phyloP scores from a whole-genome alignment of 352 stramenopile genomes.

The Phytophthora citricola region DNA sequence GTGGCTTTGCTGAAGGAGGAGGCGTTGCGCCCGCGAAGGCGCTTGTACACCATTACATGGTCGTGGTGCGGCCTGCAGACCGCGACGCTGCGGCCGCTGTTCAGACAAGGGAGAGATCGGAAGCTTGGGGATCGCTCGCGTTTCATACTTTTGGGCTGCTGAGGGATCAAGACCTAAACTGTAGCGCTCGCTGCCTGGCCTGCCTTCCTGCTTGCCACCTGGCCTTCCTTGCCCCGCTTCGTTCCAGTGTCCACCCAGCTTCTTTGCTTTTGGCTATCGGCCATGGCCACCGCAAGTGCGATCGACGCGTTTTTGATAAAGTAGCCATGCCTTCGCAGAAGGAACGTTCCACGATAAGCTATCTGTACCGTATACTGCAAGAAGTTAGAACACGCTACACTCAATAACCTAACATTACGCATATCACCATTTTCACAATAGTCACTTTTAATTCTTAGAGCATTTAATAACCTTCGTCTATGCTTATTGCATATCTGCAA shows the following conservation, averaged over 20 bases:
- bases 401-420: not conserved
- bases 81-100: slow-evolving; percentile 25
- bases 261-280: slow-evolving; percentile 20
- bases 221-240: slow-evolving; percentile 7
- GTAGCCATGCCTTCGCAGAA: slow-evolving; percentile 6
- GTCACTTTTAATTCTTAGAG: no score
- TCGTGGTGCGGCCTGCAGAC: slow-evolving; percentile 40
- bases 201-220: slow-evolving; percentile 7
- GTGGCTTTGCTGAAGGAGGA: slow-evolving; percentile 26
- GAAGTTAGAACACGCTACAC: not conserved
- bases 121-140: slow-evolving; percentile 49
- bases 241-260: slow-evolving; percentile 5
- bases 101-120: slow-evolving; percentile 31
- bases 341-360: slow-evolving; percentile 14
- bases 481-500: no score
- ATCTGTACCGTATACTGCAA: not conserved
- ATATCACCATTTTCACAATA: not conserved
- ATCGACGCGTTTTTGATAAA: slow-evolving; percentile 12
- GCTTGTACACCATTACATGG: slow-evolving; percentile 50
- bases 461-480: not conserved
- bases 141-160: slow-evolving; percentile 43
- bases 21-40: slow-evolving; percentile 36
- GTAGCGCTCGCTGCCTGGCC: not conserved
- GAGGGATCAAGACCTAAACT: not conserved
- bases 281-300: slow-evolving; percentile 7